A percentile compares a stretch with the other conserved stretches of the same genome.
phyloP scores from a whole-genome alignment of 768 basidiomycete genomes.

The Auricularia auricula-judae region DNA sequence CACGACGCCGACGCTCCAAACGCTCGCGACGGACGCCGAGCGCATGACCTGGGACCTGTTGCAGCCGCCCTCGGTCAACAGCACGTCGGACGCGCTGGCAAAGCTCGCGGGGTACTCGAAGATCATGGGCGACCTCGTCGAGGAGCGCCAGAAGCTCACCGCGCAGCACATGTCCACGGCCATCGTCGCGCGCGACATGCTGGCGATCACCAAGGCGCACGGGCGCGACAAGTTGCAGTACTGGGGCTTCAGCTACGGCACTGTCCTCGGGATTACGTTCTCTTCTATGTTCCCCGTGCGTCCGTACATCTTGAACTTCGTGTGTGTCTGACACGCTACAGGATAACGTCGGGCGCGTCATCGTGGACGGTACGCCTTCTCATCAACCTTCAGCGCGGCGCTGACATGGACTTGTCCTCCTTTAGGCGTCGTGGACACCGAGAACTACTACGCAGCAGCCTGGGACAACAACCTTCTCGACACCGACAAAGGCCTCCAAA shows the following conservation, averaged over 20 bases:
- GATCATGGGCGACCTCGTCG: slow-evolving; percentile 5
- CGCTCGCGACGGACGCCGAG: slow-evolving; percentile 1
- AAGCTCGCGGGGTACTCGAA: background rate
- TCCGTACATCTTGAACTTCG: too few relatives aligned
- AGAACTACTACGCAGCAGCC: slow-evolving; percentile 12
- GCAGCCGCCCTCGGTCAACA: slow-evolving; percentile 1
- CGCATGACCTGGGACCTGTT: background rate
- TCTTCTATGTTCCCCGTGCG: slow-evolving; percentile 21
- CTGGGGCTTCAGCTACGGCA: slow-evolving; percentile 17
- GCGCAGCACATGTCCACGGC: slow-evolving; percentile 18
- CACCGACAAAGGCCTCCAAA: slow-evolving; percentile 13
- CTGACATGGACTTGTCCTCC: too few relatives aligned
- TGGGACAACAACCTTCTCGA: slow-evolving; percentile 17
- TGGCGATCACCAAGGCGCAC: slow-evolving; percentile 17
- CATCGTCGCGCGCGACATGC: slow-evolving; percentile 20
- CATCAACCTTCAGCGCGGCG: too few relatives aligned
- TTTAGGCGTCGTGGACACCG: slow-evolving; percentile 13
- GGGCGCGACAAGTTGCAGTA: slow-evolving; percentile 20
- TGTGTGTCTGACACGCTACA: slow-evolving; percentile 1
- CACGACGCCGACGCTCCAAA: slow-evolving; percentile 1
- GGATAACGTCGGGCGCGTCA: slow-evolving; percentile 23
- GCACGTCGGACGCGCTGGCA: slow-evolving; percentile 2
- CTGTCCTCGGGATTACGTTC: slow-evolving; percentile 14
- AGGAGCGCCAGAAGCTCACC: slow-evolving; percentile 9
- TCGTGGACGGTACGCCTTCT: slow-evolving; percentile 22